These are phyloP conservation scores for Beta lomatogona DNA, from an alignment of 179 eudicot genomes.

Conservation along the genomic window DNA sequence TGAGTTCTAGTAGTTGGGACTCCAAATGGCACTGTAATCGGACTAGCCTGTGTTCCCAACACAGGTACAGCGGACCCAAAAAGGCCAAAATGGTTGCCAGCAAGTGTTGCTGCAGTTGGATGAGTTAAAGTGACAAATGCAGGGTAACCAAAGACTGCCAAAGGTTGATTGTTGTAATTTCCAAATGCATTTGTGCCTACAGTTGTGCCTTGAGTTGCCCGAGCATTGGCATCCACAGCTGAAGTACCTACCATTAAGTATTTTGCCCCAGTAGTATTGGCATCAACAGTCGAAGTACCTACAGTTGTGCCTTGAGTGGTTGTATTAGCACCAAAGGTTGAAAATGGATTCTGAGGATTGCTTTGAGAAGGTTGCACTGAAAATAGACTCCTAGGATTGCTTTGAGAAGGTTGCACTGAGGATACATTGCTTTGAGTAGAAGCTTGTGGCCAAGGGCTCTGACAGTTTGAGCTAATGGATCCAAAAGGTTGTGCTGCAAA, in stretches of 20 bases:
- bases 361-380: background rate
- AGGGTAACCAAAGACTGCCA: conserved; percentile 3
- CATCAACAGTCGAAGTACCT: background rate
- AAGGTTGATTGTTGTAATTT: conserved; percentile 9
- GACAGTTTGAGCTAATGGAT: background rate
- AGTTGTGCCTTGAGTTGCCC: too few species aligned
- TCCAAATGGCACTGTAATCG: background rate
- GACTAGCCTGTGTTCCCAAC: background rate
- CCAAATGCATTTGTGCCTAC: conserved; percentile 4
- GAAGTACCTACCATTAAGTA: too few species aligned
- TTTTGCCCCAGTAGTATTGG: too few species aligned
- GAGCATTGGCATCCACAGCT: too few species aligned
- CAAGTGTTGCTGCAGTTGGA: conserved; percentile 1
- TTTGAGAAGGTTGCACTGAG: background rate
- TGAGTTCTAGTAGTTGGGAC: background rate
- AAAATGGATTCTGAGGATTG: background rate
- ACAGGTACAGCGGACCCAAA: background rate
- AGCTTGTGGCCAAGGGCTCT: background rate
- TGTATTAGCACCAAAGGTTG: background rate
- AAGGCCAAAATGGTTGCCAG: background rate
- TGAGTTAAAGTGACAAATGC: background rate
- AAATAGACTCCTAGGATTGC: background rate
- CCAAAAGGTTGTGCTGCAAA: background rate
- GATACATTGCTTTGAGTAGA: background rate
- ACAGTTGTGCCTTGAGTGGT: conserved; percentile 1